Evolutionary conservation across 306 rosid species (phyloP), one percentile per base, ranked within the genome.

Genomic region (Begonia fuchsioides): DNA sequence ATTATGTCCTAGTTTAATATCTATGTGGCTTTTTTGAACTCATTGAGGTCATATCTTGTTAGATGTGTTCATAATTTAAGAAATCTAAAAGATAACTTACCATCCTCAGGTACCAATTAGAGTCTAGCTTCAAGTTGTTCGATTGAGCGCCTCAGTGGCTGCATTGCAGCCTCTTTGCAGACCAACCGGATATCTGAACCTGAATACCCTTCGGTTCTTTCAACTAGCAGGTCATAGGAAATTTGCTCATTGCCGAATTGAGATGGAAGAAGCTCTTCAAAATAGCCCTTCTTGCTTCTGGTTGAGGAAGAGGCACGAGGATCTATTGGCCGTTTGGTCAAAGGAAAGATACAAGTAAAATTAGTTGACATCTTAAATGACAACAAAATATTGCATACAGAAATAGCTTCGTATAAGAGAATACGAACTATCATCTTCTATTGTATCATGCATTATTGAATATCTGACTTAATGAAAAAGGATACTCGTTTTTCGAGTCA

Each of bases 401-500:
- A n/a, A n/a, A n/a, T n/a, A n/a, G n/a, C n/a, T n/a, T n/a, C n/a
- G n/a, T n/a, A n/a, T n/a, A n/a, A 43, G 45, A 54, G 10, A 63
- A 39, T 17, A 44, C 38, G 54, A 61, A 11, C 43, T 49, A 49
- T 54, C 14, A 47, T 64, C 51, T 44, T 15, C 52, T 14, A 35
- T 32, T 52, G 32, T 52, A 56, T 45, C 67, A 20, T 20, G 32
- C 32, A 20, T 20, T 20, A 20, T 20, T 20, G 32, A 20, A 20
- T 20, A 20, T 20, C 6, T 20, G 32, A 20, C 32, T 20, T 20
- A 7, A 20, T 20, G 32, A 20, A 52, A 62, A 79, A 76, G 97
- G 95, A 84, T 90, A 90, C 97, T 59, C 94, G 83, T 72, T 90
- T 90, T 73, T 90, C 97, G 49, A 90, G 90, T 64, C 97, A 94